Conservation (phyloP, 176 grass and related monocot species). For the Triticum timopheevii region DNA sequence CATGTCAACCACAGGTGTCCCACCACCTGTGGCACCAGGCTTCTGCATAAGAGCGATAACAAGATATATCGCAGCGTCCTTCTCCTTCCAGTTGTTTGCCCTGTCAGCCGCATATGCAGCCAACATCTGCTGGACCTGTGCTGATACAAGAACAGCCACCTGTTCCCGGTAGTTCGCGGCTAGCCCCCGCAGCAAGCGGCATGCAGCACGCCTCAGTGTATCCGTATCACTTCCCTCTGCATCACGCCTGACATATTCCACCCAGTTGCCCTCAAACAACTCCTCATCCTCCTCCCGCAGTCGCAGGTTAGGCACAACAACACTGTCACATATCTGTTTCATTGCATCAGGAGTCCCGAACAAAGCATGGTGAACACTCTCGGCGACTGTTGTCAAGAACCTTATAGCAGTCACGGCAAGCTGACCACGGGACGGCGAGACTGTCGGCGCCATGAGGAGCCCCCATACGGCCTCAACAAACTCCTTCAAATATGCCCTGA, state of each 20-base stretch:
- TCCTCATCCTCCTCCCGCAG: conserved; percentile 94
- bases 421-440: conserved; percentile 60
- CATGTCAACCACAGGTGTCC: conserved; percentile 73
- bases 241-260: conserved; percentile 93
- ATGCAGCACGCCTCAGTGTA: conserved; percentile 78
- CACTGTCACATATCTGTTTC: conserved; percentile 80
- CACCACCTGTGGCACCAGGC: conserved; percentile 58
- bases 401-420: conserved; percentile 81
- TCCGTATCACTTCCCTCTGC: conserved; percentile 90
- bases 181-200: conserved; percentile 76
- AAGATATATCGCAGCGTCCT: conserved; percentile 93
- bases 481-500: conserved; percentile 68
- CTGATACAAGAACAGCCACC: conserved; percentile 64
- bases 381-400: conserved; percentile 90
- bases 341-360: conserved; percentile 74
- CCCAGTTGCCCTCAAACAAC: conserved; percentile 85
- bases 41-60: conserved; percentile 84
- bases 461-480: conserved; percentile 89
- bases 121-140: conserved; percentile 87
- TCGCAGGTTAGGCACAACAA: conserved; percentile 90
- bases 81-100: conserved; percentile 86
- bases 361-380: conserved; percentile 84
- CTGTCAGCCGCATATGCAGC: conserved; percentile 61
- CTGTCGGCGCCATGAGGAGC: conserved; percentile 56
- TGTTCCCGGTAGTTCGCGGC: conserved; percentile 84